These are phyloP conservation scores for Termitomyces sp. DNA, from an alignment of 768 basidiomycete species.

Conservation along the genomic window DNA sequence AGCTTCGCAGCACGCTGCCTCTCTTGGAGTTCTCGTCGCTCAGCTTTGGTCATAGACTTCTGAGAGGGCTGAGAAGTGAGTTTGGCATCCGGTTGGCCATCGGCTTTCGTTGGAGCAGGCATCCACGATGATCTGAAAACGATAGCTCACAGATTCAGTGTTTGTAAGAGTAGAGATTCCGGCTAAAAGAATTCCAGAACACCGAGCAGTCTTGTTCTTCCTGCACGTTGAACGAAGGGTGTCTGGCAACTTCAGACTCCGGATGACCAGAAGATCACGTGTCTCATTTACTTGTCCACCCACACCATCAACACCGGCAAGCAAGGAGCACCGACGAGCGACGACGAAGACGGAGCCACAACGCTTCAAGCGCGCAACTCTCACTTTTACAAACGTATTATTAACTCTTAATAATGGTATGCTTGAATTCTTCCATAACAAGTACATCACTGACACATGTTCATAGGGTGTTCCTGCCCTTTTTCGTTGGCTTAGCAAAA, in stretches of 20 bases:
- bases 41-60: conserved; percentile 76
- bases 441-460: conserved; percentile 1
- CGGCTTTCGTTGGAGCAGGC: conserved; percentile 28
- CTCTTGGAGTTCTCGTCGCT: conserved; percentile 76
- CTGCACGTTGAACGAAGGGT: not conserved
- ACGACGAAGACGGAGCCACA: not conserved
- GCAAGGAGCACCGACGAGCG: not conserved
- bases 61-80: conserved; percentile 36
- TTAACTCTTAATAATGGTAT: conserved; percentile 2
- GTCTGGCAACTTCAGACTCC: conserved; percentile 4
- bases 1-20: conserved; percentile 75
- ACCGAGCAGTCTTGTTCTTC: not conserved
- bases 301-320: not conserved
- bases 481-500: conserved; percentile 98
- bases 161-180: not conserved
- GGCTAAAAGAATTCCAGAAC: not conserved
- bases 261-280: conserved; percentile 15
- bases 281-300: conserved; percentile 4
- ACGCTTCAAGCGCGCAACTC: not conserved
- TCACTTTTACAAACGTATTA: conserved; percentile 5
- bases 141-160: not conserved
- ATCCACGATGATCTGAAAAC: conserved; percentile 13
- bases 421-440: not conserved
- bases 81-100: conserved; percentile 3
- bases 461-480: conserved; percentile 92